A percentile compares a stretch with the other conserved stretches of the same genome.
Conservation (phyloP, 75 land plant genomes). For the Pseudotsuga menziesii region DNA sequence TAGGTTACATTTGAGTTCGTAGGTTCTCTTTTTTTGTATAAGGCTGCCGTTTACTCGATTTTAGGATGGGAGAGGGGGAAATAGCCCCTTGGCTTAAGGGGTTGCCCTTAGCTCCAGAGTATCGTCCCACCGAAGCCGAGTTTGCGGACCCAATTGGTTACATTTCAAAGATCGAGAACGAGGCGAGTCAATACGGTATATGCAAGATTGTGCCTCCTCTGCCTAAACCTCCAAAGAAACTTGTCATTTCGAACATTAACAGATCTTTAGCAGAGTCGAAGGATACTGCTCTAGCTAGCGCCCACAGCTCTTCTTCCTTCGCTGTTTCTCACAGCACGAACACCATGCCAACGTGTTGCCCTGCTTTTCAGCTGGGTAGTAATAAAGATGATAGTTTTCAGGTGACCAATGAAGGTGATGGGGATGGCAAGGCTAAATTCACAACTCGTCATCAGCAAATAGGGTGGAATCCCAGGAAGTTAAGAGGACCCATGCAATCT, state of each 20-base stretch:
- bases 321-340: background rate
- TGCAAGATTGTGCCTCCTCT: conserved; percentile 93
- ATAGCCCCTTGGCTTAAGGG: conserved; percentile 50
- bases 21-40: no score
- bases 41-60: no score
- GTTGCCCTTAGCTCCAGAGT: conserved; percentile 88
- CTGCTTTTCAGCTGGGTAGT: conserved; percentile 1
- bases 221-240: conserved; percentile 60
- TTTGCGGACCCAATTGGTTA: conserved; percentile 95
- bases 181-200: conserved; percentile 86
- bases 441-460: conserved; percentile 89
- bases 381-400: background rate
- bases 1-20: no score
- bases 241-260: conserved; percentile 70
- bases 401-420: conserved; percentile 13
- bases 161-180: conserved; percentile 80
- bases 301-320: background rate
- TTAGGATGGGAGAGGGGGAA: no score
- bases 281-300: conserved; percentile 23
- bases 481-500: conserved; percentile 19
- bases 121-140: conserved; percentile 88
- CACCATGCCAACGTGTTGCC: background rate
- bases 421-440: conserved; percentile 51
- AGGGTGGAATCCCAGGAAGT: conserved; percentile 50
- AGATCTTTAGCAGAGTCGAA: conserved; percentile 50